Percentiles rank a stretch among this genome's conserved stretches.
phyloP scores from a whole-genome alignment of 2,329 filamentous ascomycete species.

The Talaromyces sp. region DNA sequence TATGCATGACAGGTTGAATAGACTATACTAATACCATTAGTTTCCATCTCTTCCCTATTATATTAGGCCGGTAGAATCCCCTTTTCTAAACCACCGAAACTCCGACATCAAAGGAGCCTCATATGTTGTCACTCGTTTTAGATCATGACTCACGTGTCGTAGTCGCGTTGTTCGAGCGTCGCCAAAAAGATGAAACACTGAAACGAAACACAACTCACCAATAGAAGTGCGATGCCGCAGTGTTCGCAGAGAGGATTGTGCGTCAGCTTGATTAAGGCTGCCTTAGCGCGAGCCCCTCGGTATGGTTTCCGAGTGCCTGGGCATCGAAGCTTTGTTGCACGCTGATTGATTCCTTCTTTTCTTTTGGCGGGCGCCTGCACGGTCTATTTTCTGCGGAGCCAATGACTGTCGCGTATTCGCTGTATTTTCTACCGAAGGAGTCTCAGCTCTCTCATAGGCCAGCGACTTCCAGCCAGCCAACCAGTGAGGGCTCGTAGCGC shows the following conservation, averaged over 20 bases:
- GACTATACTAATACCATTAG: not conserved
- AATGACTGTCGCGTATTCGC: not conserved
- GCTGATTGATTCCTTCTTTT: slow-evolving; percentile 12
- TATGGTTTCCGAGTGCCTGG: slow-evolving; percentile 13
- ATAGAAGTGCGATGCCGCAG: not conserved
- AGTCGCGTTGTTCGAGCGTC: not conserved
- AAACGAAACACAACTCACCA: slow-evolving; percentile 5
- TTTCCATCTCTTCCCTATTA: not conserved
- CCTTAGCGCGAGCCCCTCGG: slow-evolving; percentile 8
- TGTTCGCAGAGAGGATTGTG: slow-evolving; percentile 11
- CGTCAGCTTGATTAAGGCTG: slow-evolving; percentile 12
- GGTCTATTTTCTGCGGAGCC: not conserved
- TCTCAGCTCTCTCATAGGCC: slow-evolving; percentile 12
- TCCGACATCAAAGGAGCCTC: not conserved
- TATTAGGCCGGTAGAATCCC: not conserved
- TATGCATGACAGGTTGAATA: slow-evolving; percentile 12
- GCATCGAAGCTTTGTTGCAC: not conserved
- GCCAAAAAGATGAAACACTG: slow-evolving; percentile 11
- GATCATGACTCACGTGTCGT: slow-evolving; percentile 9
- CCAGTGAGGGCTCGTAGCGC: slow-evolving; percentile 27
- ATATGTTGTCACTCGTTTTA: slow-evolving; percentile 7
- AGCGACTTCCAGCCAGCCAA: slow-evolving; percentile 21
- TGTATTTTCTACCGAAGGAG: not conserved
- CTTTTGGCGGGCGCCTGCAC: not conserved
- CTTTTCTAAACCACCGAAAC: not conserved